Conservation (phyloP, 768 basidiomycete genomes). For the Tylopilus cervinicoccineus region DNA sequence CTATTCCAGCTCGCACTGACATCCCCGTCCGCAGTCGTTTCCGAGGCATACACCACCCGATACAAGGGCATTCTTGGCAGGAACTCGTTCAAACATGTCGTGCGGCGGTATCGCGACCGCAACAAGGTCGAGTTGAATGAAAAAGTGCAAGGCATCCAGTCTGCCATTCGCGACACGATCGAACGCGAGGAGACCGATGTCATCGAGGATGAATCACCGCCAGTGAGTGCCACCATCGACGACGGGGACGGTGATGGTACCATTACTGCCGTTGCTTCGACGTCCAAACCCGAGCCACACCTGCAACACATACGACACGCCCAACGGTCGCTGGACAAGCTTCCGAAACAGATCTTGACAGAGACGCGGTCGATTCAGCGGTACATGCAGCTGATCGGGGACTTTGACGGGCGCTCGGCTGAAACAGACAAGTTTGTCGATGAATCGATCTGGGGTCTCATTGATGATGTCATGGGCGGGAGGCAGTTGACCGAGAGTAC, state of each 20-base stretch:
- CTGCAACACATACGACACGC: constrained; percentile 15
- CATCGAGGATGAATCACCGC: neutral
- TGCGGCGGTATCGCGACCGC: constrained; percentile 42
- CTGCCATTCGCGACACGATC: neutral
- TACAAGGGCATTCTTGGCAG: constrained; percentile 56
- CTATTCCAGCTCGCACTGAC: neutral
- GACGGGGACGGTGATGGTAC: neutral
- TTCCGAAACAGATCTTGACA: constrained; percentile 37
- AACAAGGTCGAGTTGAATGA: constrained; percentile 13
- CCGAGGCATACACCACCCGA: constrained; percentile 62
- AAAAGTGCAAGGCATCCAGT: constrained; percentile 6
- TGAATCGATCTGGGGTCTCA: constrained; percentile 29
- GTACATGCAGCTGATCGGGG: constrained; percentile 35
- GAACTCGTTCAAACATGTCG: constrained; percentile 40
- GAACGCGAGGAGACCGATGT: constrained; percentile 1
- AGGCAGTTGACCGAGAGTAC: constrained; percentile 30
- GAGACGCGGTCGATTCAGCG: constrained; percentile 38
- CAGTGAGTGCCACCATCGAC: neutral
- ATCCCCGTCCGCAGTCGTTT: constrained; percentile 44
- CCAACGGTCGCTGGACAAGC: constrained; percentile 33
- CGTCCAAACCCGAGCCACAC: constrained; percentile 2
- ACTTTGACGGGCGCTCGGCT: constrained; percentile 6
- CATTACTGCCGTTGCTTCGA: neutral
- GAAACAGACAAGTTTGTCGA: constrained; percentile 5
- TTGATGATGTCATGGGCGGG: constrained; percentile 39